A percentile compares a stretch with the other conserved stretches of the same genome.
These are phyloP conservation scores for Chenopodium berlandieri DNA, from an alignment of 148 eudicot genomes.

Conservation along the genomic window DNA sequence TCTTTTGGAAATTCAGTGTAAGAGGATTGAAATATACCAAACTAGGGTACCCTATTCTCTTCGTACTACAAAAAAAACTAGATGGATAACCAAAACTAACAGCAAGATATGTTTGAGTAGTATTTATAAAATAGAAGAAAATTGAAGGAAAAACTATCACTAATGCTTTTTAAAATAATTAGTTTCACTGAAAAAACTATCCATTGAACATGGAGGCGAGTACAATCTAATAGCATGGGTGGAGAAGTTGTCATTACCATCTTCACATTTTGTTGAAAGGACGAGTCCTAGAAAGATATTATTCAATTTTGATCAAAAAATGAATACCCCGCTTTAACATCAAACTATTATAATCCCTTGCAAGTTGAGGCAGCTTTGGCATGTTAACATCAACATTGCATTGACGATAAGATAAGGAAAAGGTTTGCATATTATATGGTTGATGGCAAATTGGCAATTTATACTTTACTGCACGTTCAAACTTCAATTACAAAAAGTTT, in stretches of 20 bases:
- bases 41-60: background rate
- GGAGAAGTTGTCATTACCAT: background rate
- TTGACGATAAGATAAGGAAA: background rate
- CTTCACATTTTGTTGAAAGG: background rate
- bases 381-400: background rate
- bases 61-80: background rate
- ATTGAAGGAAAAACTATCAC: background rate
- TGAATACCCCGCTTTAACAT: background rate
- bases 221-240: background rate
- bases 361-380: background rate
- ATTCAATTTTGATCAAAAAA: background rate
- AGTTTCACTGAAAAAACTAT: background rate
- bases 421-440: background rate
- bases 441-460: background rate
- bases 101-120: background rate
- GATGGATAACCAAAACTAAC: background rate
- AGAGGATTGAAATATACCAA: background rate
- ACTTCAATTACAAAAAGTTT: no score
- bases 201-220: background rate
- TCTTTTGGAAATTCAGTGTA: background rate
- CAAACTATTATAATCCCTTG: background rate
- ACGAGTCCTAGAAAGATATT: background rate
- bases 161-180: background rate
- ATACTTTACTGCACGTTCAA: background rate
- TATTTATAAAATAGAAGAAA: background rate